These are phyloP conservation scores for Carex cristatella DNA, from an alignment of 176 grass and related monocot genomes.

Conservation along the genomic window DNA sequence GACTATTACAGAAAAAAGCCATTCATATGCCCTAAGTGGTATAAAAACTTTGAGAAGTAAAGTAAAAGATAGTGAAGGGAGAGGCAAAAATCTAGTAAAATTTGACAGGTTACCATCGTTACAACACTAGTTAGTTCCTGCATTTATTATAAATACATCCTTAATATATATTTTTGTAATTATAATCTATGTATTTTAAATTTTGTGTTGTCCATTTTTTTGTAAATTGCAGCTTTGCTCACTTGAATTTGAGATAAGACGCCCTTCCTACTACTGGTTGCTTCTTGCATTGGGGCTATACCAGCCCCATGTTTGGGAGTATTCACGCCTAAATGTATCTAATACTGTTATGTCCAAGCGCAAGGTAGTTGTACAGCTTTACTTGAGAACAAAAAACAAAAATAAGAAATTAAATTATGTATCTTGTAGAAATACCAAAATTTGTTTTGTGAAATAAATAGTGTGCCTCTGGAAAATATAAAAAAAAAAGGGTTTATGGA, in stretches of 20 bases:
- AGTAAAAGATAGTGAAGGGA: not conserved
- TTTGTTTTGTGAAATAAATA: not conserved
- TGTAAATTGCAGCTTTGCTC: slow-evolving; percentile 44
- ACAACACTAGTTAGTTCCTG: not conserved
- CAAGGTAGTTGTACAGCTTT: slow-evolving; percentile 41
- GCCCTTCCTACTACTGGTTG: slow-evolving; percentile 96
- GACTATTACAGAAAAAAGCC: not conserved
- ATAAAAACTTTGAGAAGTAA: slow-evolving; percentile 20
- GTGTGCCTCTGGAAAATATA: not conserved
- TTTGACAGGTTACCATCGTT: not conserved
- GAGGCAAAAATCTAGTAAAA: not conserved
- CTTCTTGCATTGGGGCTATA: slow-evolving; percentile 75
- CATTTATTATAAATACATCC: not conserved
- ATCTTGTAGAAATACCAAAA: not conserved
- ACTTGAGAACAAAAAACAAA: not conserved
- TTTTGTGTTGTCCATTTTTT: not conserved
- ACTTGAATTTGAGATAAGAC: slow-evolving; percentile 87
- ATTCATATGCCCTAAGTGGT: not conserved
- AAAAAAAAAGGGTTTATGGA: not conserved
- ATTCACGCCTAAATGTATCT: slow-evolving; percentile 94
- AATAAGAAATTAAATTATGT: not conserved
- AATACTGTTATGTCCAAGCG: slow-evolving; percentile 97
- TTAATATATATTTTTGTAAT: not conserved
- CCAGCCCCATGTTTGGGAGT: slow-evolving; percentile 94
- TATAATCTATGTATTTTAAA: not conserved